Evolutionary conservation across 2,329 filamentous ascomycete species (phyloP).

Genomic region (Fusarium drepaniforme): DNA sequence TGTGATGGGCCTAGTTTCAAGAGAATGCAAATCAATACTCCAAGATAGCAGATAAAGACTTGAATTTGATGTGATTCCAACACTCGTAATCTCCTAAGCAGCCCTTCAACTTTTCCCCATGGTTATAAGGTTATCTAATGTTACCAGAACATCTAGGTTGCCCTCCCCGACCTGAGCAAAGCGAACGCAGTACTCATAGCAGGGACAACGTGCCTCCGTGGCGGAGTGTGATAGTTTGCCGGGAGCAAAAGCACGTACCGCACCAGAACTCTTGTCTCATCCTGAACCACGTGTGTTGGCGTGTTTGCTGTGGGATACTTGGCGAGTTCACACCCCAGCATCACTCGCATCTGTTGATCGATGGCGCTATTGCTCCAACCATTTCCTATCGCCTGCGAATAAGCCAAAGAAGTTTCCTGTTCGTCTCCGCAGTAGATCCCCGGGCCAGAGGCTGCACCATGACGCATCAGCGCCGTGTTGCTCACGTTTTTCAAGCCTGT

Average conservation of each 20-base stretch:
- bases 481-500: not conserved
- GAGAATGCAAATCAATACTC: not conserved
- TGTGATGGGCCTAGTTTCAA: not conserved
- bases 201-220: not conserved
- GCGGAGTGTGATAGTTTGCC: not conserved
- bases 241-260: not conserved
- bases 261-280: not conserved
- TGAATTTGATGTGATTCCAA: not conserved
- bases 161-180: not conserved
- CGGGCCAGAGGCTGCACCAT: not conserved
- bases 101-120: not conserved
- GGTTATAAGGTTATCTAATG: not conserved
- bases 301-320: not conserved
- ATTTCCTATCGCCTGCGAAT: not conserved
- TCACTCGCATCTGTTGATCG: not conserved
- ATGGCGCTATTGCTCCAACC: not conserved
- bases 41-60: not conserved
- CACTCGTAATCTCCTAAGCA: not conserved
- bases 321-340: not conserved
- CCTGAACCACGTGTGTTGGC: not conserved
- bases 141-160: not conserved
- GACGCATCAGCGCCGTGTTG: not conserved
- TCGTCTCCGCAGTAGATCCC: not conserved
- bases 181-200: not conserved
- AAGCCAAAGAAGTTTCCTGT: not conserved